Evolutionary conservation across 1,284 basidiomycete species (phyloP).

Genomic region (Ceratobasidium sp.): DNA sequence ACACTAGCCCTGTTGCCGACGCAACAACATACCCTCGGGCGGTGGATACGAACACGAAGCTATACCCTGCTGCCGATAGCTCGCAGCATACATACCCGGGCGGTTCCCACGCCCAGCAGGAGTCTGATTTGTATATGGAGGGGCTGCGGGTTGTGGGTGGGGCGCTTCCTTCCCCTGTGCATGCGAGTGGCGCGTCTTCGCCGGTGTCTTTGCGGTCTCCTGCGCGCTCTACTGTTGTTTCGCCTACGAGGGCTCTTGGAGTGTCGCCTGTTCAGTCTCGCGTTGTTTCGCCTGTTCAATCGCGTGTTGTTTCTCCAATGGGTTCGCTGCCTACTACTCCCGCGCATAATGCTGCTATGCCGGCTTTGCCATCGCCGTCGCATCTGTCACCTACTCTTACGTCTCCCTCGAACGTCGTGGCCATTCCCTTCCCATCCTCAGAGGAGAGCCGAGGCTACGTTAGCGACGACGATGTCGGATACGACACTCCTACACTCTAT

Average conservation of each 20-base stretch:
- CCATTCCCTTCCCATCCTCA: constrained; percentile 23
- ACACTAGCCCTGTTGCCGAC: constrained; percentile 6
- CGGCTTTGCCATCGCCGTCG: neutral
- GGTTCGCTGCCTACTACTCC: constrained; percentile 23
- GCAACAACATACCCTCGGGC: constrained; percentile 4
- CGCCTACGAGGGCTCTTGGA: constrained; percentile 9
- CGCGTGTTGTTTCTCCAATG: constrained; percentile 10
- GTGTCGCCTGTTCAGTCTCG: constrained; percentile 26
- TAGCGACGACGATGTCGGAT: constrained; percentile 32
- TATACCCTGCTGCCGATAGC: constrained; percentile 8
- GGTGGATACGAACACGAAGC: constrained; percentile 8
- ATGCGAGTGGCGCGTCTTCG: neutral
- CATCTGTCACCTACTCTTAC: neutral
- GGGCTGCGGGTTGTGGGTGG: neutral
- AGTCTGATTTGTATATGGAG: constrained; percentile 28
- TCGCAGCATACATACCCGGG: neutral
- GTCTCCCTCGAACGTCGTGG: neutral
- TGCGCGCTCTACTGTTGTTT: constrained; percentile 21
- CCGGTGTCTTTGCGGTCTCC: constrained; percentile 1
- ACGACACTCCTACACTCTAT: constrained; percentile 32
- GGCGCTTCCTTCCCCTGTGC: constrained; percentile 7
- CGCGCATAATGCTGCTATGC: constrained; percentile 15
- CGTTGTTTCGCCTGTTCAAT: constrained; percentile 2
- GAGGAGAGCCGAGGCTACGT: constrained; percentile 4
- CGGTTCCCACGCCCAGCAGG: constrained; percentile 29